Percentiles rank a stretch among this genome's conserved stretches.
Conservation (phyloP, 495 filamentous ascomycete species). For the Melanomma pulvis-pyrius region DNA sequence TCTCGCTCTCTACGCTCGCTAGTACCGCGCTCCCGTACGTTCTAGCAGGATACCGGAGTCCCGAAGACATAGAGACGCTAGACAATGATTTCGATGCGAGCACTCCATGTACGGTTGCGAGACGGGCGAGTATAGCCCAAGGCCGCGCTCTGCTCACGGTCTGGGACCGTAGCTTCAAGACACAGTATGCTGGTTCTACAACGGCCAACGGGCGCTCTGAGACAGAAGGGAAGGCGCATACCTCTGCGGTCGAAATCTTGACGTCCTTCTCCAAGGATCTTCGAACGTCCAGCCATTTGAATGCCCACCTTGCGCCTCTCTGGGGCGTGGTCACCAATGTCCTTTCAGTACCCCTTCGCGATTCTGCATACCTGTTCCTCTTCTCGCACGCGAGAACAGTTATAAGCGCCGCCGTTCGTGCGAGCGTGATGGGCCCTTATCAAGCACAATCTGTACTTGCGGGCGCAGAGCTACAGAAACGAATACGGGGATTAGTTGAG, state of each 20-base stretch:
- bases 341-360: conserved; percentile 62
- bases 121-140: conserved; percentile 81
- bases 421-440: conserved; percentile 89
- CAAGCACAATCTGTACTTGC: conserved; percentile 85
- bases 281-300: conserved; percentile 13
- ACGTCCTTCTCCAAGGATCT: conserved; percentile 32
- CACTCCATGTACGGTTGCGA: conserved; percentile 82
- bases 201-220: background rate
- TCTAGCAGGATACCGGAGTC: conserved; percentile 70
- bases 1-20: conserved; percentile 77
- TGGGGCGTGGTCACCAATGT: conserved; percentile 74
- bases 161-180: conserved; percentile 76
- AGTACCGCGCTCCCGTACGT: conserved; percentile 83
- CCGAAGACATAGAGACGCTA: conserved; percentile 58
- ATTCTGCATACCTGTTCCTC: conserved; percentile 82
- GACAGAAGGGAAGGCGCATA: background rate
- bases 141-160: conserved; percentile 82
- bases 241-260: conserved; percentile 17
- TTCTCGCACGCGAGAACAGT: conserved; percentile 87
- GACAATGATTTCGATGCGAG: conserved; percentile 88
- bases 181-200: conserved; percentile 5
- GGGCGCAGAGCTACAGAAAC: conserved; percentile 60
- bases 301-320: conserved; percentile 75
- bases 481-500: conserved; percentile 64
- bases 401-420: conserved; percentile 84